Conservation (phyloP, 495 filamentous ascomycete genomes). For the Sabuloglossum arenarium region DNA sequence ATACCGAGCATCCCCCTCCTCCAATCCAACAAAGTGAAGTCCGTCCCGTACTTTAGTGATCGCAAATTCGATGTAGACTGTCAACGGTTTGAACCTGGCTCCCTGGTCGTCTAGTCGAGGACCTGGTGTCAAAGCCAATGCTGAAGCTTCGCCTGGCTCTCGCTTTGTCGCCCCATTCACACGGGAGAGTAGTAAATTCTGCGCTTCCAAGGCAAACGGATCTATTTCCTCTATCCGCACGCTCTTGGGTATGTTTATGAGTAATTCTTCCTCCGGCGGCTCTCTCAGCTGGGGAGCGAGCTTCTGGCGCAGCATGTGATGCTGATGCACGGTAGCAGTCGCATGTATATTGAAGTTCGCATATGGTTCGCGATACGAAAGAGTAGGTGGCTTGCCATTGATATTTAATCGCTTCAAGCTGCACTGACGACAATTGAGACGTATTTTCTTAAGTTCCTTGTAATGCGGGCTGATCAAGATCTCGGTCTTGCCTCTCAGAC, state of each 20-base stretch:
- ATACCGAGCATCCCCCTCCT: constrained; percentile 56
- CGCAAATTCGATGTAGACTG: constrained; percentile 48
- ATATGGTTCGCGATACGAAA: constrained; percentile 59
- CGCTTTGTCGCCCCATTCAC: constrained; percentile 7
- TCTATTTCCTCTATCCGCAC: constrained; percentile 45
- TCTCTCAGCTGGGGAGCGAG: constrained; percentile 40
- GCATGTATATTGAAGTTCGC: constrained; percentile 40
- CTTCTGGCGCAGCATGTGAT: constrained; percentile 47
- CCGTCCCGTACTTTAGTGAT: constrained; percentile 61
- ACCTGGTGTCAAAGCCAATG: constrained; percentile 6
- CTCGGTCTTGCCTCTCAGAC: constrained; percentile 57
- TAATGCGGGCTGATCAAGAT: constrained; percentile 54
- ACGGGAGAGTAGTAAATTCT: constrained; percentile 16
- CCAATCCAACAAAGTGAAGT: constrained; percentile 72
- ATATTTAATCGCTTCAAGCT: constrained; percentile 47
- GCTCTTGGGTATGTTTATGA: constrained; percentile 40
- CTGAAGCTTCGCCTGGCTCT: constrained; percentile 15
- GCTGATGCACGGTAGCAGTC: constrained; percentile 46
- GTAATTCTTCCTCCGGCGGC: constrained; percentile 34
- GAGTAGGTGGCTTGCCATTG: constrained; percentile 38
- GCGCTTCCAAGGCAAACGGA: constrained; percentile 30
- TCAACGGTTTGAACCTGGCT: constrained; percentile 27
- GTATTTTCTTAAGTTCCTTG: constrained; percentile 44
- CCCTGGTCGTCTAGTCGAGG: constrained; percentile 12
- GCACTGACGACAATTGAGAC: constrained; percentile 73